phyloP scores from a whole-genome alignment of 371 early-diverging fungal species.

The Parasitella parasitica region DNA sequence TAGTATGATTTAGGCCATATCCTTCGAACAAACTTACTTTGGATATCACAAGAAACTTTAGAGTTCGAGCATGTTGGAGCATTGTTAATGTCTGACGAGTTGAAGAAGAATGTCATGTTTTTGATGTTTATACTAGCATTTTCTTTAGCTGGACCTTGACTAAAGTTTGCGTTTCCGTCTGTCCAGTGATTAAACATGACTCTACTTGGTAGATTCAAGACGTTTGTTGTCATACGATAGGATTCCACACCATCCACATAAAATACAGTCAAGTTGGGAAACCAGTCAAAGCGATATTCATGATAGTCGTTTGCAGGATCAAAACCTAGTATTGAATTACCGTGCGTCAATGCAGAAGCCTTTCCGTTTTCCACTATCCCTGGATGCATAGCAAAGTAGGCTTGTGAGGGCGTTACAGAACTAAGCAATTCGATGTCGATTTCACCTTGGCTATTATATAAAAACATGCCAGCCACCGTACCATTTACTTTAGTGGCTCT shows the following conservation, averaged over 20 bases:
- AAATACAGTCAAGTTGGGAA: conserved; percentile 25
- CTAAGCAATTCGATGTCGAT: conserved; percentile 47
- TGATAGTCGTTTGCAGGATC: conserved; percentile 38
- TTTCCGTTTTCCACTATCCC: conserved; percentile 32
- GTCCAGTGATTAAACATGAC: conserved; percentile 50
- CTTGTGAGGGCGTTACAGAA: conserved; percentile 23
- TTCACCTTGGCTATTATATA: conserved; percentile 36
- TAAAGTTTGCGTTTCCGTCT: conserved; percentile 47
- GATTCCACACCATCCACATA: conserved; percentile 35
- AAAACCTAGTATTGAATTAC: conserved; percentile 15
- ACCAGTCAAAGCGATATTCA: conserved; percentile 54
- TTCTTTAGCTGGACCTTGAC: conserved; percentile 32
- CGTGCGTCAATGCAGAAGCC: conserved; percentile 36
- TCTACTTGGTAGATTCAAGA: conserved; percentile 30
- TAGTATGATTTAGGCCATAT: neutral
- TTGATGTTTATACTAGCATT: conserved; percentile 29
- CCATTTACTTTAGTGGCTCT: conserved; percentile 28
- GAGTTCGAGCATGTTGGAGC: neutral
- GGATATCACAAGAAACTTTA: neutral
- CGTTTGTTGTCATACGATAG: conserved; percentile 26
- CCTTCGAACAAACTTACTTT: neutral
- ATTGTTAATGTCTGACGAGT: conserved; percentile 18
- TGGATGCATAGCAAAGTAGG: conserved; percentile 45
- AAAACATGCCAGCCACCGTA: conserved; percentile 42
- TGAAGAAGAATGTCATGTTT: conserved; percentile 43